phyloP scores from a whole-genome alignment of 768 basidiomycete species.

The Trametes elegans region DNA sequence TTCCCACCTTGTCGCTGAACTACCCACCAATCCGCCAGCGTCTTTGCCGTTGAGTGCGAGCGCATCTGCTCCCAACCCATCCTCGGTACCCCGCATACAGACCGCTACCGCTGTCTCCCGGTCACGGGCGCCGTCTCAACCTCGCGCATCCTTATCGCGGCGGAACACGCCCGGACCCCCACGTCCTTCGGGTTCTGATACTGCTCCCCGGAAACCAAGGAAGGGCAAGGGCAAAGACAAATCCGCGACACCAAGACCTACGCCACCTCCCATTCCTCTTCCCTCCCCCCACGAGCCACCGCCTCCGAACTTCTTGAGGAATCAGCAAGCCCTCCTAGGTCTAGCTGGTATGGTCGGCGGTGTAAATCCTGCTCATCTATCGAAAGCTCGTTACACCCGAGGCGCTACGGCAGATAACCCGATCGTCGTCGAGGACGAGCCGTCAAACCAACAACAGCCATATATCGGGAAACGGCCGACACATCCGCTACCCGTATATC shows the following conservation, averaged over 20 bases:
- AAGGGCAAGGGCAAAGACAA: conserved; percentile 37
- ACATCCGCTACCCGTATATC: conserved; percentile 36
- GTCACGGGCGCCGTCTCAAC: not conserved
- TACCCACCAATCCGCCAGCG: conserved; percentile 77
- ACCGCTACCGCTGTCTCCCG: not conserved
- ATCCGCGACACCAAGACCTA: conserved; percentile 41
- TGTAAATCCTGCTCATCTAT: conserved; percentile 55
- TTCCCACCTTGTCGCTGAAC: conserved; percentile 88
- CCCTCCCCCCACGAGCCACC: conserved; percentile 60
- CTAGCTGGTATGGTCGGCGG: conserved; percentile 68
- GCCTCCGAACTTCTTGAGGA: conserved; percentile 71
- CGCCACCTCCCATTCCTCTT: conserved; percentile 55
- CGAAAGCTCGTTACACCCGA: conserved; percentile 37
- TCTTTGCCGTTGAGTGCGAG: conserved; percentile 40
- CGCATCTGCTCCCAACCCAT: conserved; percentile 32
- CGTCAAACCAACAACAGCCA: conserved; percentile 16
- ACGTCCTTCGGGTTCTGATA: conserved; percentile 23
- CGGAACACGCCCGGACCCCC: conserved; percentile 16
- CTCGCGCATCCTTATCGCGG: conserved; percentile 1
- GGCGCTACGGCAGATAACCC: conserved; percentile 62
- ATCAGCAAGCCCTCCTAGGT: conserved; percentile 69
- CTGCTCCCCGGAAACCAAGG: conserved; percentile 27
- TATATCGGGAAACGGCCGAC: conserved; percentile 26
- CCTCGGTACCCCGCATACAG: not conserved
- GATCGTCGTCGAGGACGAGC: conserved; percentile 66